These are phyloP conservation scores for Pichia sp. DNA, from an alignment of 1,139 yeast genomes.

Conservation along the genomic window DNA sequence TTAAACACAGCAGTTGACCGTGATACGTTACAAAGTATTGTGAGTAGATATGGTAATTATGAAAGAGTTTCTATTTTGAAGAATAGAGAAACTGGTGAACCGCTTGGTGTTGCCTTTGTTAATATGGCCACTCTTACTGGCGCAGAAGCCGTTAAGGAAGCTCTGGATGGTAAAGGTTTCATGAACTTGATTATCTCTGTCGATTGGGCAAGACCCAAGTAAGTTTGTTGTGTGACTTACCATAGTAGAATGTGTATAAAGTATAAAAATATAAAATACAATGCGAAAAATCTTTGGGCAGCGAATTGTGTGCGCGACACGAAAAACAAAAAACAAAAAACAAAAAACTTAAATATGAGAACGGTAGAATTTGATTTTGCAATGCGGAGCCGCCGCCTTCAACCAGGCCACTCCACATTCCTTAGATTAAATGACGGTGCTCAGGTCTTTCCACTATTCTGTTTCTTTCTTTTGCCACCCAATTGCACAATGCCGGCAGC, in stretches of 20 bases:
- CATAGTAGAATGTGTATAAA: no score
- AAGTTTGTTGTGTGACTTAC: neutral
- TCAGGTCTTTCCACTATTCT: neutral
- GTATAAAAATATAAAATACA: neutral
- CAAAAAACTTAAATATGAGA: no score
- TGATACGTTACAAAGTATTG: slow-evolving; percentile 67
- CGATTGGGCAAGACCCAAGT: slow-evolving; percentile 42
- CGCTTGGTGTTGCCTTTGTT: slow-evolving; percentile 97
- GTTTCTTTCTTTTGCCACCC: neutral
- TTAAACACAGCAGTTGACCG: slow-evolving; percentile 48
- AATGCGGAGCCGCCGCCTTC: neutral
- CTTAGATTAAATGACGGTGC: neutral
- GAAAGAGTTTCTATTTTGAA: slow-evolving; percentile 80
- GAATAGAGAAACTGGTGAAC: slow-evolving; percentile 89
- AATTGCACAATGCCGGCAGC: neutral
- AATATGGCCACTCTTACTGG: slow-evolving; percentile 62
- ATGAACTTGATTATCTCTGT: slow-evolving; percentile 82
- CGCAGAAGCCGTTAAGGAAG: slow-evolving; percentile 76
- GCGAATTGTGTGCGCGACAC: neutral
- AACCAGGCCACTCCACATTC: neutral
- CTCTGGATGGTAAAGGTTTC: slow-evolving; percentile 86
- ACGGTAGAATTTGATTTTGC: no score
- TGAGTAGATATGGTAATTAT: slow-evolving; percentile 66
- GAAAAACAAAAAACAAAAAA: neutral
- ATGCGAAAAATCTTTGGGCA: no score